These are phyloP conservation scores for Zygoascus meyerae DNA, from an alignment of 1,139 yeast genomes.

Conservation along the genomic window DNA sequence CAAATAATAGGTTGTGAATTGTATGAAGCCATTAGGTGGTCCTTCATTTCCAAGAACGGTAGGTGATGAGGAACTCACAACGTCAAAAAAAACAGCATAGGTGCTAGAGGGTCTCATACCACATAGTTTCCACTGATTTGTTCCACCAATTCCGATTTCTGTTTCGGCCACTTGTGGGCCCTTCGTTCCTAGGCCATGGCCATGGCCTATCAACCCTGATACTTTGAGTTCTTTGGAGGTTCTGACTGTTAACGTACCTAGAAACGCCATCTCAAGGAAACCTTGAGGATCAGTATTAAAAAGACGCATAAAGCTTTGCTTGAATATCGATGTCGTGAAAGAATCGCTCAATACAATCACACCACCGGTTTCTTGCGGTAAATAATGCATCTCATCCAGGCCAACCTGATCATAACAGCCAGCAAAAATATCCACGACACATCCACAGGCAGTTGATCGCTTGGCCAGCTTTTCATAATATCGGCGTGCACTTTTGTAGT, in stretches of 20 bases:
- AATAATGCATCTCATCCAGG: conserved; percentile 83
- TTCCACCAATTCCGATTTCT: conserved; percentile 89
- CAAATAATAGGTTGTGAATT: conserved; percentile 66
- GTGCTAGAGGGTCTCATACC: conserved; percentile 80
- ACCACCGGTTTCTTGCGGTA: conserved; percentile 86
- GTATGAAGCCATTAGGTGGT: conserved; percentile 42
- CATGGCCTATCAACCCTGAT: conserved; percentile 88
- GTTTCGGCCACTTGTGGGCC: conserved; percentile 75
- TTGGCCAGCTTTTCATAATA: conserved; percentile 72
- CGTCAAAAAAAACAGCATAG: conserved; percentile 83
- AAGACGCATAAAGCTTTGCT: conserved; percentile 79
- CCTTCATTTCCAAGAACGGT: conserved; percentile 39
- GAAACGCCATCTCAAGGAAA: conserved; percentile 70
- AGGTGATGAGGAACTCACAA: conserved; percentile 36
- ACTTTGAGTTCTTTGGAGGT: conserved; percentile 81
- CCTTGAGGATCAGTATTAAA: conserved; percentile 81
- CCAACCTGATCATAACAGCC: conserved; percentile 98
- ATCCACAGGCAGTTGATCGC: conserved; percentile 66
- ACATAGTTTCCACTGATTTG: conserved; percentile 81
- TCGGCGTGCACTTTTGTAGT: conserved; percentile 78
- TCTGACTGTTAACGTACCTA: conserved; percentile 62
- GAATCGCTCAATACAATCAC: conserved; percentile 82
- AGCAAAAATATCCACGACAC: conserved; percentile 82
- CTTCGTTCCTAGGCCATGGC: conserved; percentile 40
- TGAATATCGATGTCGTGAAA: conserved; percentile 88